A percentile compares a stretch with the other conserved stretches of the same genome.
These are phyloP conservation scores for Sesbania bispinosa DNA, from an alignment of 306 rosid genomes.

Conservation along the genomic window DNA sequence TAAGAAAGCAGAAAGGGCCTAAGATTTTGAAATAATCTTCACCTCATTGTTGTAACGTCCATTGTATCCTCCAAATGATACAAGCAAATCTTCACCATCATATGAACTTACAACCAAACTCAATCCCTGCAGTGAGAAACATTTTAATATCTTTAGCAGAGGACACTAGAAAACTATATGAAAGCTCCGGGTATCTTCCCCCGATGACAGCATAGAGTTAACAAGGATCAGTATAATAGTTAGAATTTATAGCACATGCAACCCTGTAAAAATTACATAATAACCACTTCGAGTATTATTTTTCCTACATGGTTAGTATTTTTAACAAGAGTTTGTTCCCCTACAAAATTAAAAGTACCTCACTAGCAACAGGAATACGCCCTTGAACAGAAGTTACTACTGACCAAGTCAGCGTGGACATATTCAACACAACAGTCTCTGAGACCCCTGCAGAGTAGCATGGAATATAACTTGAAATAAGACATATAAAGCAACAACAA, in stretches of 20 bases:
- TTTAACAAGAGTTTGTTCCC: neutral
- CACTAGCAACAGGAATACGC: slow-evolving; percentile 89
- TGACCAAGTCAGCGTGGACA: slow-evolving; percentile 88
- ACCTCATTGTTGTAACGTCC: slow-evolving; percentile 89
- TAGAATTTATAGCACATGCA: neutral
- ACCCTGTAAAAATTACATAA: neutral
- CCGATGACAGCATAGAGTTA: neutral
- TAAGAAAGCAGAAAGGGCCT: neutral
- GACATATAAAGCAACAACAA: neutral
- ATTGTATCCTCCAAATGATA: slow-evolving; percentile 89
- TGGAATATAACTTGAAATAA: slow-evolving; percentile 7
- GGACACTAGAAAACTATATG: neutral
- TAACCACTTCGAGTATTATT: neutral
- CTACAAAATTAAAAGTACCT: slow-evolving; percentile 43
- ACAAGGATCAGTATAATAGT: neutral
- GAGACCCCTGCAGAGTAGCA: slow-evolving; percentile 65
- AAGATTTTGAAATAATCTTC: slow-evolving; percentile 21
- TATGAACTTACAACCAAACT: slow-evolving; percentile 67
- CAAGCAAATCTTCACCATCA: slow-evolving; percentile 68
- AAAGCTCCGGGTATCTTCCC: neutral
- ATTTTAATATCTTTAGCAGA: slow-evolving; percentile 16
- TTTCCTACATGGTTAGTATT: neutral
- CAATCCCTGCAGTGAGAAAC: slow-evolving; percentile 58
- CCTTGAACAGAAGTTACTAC: slow-evolving; percentile 86
- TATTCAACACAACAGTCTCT: slow-evolving; percentile 76